A percentile compares a stretch with the other conserved stretches of the same genome.
phyloP scores from a whole-genome alignment of 345 rosid genomes.

The Laguncularia racemosa region DNA sequence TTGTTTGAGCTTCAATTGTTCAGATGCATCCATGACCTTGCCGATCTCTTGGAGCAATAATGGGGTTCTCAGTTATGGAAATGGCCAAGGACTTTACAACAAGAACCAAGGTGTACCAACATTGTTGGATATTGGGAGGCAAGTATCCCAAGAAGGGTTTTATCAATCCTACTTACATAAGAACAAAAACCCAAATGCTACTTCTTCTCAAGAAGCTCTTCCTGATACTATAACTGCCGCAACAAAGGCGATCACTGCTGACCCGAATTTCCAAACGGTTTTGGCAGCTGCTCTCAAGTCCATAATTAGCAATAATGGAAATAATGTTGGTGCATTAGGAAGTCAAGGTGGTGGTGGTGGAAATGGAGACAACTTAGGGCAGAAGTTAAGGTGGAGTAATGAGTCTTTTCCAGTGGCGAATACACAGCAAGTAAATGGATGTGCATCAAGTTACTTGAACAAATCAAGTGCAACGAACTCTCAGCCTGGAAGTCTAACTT shows the following conservation, averaged over 20 bases:
- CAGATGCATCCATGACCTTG: constrained; percentile 21
- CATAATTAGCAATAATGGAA: constrained; percentile 27
- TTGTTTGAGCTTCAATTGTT: constrained; percentile 51
- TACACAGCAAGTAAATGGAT: constrained; percentile 18
- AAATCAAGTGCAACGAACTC: constrained; percentile 13
- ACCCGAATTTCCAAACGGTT: constrained; percentile 80
- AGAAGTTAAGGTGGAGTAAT: constrained; percentile 22
- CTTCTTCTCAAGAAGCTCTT: constrained; percentile 17
- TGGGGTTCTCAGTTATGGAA: constrained; percentile 23
- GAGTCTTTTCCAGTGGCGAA: constrained; percentile 2
- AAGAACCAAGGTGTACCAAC: constrained; percentile 23
- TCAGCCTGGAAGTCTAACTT: constrained; percentile 11
- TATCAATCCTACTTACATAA: constrained; percentile 30
- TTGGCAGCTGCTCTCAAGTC: constrained; percentile 67
- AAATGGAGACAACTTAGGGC: constrained; percentile 8
- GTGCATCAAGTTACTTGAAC: constrained; percentile 26
- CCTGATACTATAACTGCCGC: constrained; percentile 49
- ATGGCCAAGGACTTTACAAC: constrained; percentile 22
- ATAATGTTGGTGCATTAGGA: constrained; percentile 3
- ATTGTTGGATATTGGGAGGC: constrained; percentile 14
- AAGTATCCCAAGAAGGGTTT: constrained; percentile 14
- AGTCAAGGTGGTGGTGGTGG: constrained; percentile 8
- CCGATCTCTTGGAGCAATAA: constrained; percentile 31
- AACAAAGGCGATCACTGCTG: constrained; percentile 61
- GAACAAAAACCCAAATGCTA: constrained; percentile 12